These are phyloP conservation scores for Dujonia santamariae DNA, from an alignment of 1,139 yeast species.

Conservation along the genomic window DNA sequence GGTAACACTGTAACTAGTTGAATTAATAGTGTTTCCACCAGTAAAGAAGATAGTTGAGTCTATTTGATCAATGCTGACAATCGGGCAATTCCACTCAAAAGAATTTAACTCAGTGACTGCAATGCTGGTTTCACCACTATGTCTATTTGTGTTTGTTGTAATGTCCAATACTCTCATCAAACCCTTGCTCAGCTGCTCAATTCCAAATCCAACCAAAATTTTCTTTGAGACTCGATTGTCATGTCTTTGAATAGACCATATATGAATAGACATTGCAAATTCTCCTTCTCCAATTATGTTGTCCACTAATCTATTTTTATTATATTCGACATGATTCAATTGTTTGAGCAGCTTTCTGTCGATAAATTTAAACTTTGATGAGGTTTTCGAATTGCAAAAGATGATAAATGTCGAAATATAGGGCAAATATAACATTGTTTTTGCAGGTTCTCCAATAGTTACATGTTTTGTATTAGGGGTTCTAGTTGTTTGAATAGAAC, in stretches of 20 bases:
- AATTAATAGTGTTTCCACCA: constrained; percentile 28
- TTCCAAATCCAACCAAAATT: constrained; percentile 39
- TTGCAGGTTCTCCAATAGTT: constrained; percentile 36
- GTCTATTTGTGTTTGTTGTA: constrained; percentile 18
- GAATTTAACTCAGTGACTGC: constrained; percentile 35
- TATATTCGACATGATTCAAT: constrained; percentile 19
- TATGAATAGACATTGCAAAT: constrained; percentile 31
- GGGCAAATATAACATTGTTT: constrained; percentile 29
- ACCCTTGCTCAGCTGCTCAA: constrained; percentile 21
- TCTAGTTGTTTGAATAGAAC: constrained; percentile 26
- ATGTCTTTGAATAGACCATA: constrained; percentile 33
- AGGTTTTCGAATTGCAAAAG: constrained; percentile 30
- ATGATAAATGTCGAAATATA: constrained; percentile 36
- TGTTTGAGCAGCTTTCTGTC: constrained; percentile 29
- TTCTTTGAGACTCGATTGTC: constrained; percentile 35
- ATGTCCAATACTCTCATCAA: constrained; percentile 44
- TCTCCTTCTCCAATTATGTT: constrained; percentile 27
- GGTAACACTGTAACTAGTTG: constrained; percentile 36
- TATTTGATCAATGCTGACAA: constrained; percentile 37
- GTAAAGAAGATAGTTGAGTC: constrained; percentile 32
- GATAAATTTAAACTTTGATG: constrained; percentile 28
- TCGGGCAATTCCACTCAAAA: constrained; percentile 33
- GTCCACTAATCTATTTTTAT: constrained; percentile 15
- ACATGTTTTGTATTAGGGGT: constrained; percentile 30
- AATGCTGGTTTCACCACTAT: constrained; percentile 16